Conservation (phyloP, 305 asterid genomes). For the Fraxinus platypoda region DNA sequence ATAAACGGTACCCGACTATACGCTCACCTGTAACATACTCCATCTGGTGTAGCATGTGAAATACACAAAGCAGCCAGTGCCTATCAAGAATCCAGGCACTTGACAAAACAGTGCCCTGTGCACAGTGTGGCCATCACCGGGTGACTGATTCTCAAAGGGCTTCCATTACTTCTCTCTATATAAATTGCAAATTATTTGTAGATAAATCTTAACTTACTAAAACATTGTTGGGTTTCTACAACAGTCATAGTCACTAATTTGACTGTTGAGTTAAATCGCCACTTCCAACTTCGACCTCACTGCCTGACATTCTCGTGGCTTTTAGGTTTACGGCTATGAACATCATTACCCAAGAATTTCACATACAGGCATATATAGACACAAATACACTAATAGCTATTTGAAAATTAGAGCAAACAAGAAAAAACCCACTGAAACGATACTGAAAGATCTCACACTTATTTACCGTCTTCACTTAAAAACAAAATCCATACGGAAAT, state of each 20-base stretch:
- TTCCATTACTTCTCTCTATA: neutral
- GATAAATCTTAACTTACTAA: neutral
- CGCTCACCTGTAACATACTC: neutral
- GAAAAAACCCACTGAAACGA: neutral
- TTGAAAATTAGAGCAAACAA: neutral
- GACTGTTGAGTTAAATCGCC: neutral
- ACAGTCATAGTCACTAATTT: too few relatives aligned
- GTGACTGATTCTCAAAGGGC: neutral
- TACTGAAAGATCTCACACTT: neutral
- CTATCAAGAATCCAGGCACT: neutral
- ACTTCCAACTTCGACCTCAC: neutral
- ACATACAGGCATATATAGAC: neutral
- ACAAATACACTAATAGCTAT: too few relatives aligned
- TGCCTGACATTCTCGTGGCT: neutral
- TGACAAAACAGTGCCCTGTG: neutral
- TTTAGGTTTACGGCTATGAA: neutral
- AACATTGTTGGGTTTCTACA: too few relatives aligned
- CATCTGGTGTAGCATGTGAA: neutral
- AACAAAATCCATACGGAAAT: neutral
- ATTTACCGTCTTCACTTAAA: neutral
- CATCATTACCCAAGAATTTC: neutral
- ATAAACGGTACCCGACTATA: neutral
- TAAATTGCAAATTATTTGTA: neutral
- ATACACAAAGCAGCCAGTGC: neutral
- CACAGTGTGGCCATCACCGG: neutral